Evolutionary conservation across 371 early-diverging fungal genomes (phyloP).

Genomic region (Phascolomyces articulosus): DNA sequence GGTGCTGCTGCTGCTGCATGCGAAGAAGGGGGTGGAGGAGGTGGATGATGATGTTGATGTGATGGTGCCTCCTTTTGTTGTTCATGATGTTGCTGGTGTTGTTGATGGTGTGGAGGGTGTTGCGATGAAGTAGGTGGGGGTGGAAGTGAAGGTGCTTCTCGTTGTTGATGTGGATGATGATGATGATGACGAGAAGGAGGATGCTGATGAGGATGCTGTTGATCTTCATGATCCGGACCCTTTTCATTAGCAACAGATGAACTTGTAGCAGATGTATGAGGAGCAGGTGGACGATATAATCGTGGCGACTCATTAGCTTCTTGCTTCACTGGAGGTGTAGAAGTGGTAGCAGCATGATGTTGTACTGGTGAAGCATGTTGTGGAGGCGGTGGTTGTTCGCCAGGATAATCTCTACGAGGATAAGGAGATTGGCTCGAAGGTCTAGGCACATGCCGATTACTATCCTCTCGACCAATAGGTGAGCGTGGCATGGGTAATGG

Average conservation of each 20-base stretch:
- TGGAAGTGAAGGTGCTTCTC: conserved; percentile 2
- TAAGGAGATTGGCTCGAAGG: conserved; percentile 10
- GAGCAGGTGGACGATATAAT: conserved; percentile 1
- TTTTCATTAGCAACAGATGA: conserved; percentile 6
- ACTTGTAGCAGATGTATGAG: not conserved
- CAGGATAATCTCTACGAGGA: conserved; percentile 13
- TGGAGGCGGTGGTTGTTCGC: not conserved
- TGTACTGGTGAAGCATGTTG: not conserved
- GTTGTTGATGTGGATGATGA: conserved; percentile 7
- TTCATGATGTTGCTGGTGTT: conserved; percentile 7
- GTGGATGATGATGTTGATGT: not conserved
- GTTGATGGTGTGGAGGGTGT: conserved; percentile 8
- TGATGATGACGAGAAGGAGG: not conserved
- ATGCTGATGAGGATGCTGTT: conserved; percentile 12
- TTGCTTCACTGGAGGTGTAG: not conserved
- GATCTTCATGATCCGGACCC: not conserved
- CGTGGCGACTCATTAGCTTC: conserved; percentile 2
- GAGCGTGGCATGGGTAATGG: conserved; percentile 1
- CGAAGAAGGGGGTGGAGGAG: conserved; percentile 1
- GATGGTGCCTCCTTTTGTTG: conserved; percentile 7
- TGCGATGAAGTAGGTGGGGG: not conserved
- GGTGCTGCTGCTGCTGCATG: conserved; percentile 1
- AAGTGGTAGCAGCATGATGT: too few species aligned
- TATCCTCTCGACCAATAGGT: conserved; percentile 10
- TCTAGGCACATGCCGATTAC: conserved; percentile 4